Conservation (phyloP, 1,284 basidiomycete species). For the Neolentinus lepideus region DNA sequence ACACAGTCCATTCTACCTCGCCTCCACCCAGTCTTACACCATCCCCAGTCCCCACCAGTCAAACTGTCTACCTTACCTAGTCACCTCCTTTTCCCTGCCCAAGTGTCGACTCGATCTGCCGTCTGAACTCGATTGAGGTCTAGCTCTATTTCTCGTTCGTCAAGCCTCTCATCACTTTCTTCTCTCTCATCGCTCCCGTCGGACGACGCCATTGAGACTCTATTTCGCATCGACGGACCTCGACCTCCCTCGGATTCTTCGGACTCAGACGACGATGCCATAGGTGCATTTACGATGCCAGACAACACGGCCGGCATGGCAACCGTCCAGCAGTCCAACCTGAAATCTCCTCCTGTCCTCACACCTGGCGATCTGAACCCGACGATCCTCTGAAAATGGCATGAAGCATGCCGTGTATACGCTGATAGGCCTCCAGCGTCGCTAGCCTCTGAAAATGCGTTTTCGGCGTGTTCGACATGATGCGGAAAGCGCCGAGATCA, state of each 20-base stretch:
- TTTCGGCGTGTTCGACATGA: too few relatives aligned
- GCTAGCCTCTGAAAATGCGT: too few relatives aligned
- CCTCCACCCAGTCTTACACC: not conserved
- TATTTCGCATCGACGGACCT: not conserved
- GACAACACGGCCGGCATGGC: not conserved
- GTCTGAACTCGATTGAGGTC: not conserved
- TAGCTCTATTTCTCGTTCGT: not conserved
- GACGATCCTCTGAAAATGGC: not conserved
- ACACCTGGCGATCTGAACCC: not conserved
- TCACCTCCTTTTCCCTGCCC: not conserved
- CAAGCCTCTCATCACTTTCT: not conserved
- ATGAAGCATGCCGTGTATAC: not conserved
- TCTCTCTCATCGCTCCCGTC: not conserved
- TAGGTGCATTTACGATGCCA: not conserved
- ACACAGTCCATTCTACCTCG: not conserved
- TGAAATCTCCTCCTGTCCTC: not conserved
- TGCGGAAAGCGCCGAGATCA: too few relatives aligned
- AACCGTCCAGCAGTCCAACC: not conserved
- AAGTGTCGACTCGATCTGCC: not conserved
- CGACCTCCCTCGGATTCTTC: not conserved
- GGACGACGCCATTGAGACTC: not conserved
- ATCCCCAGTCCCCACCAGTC: not conserved
- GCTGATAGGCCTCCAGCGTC: too few relatives aligned
- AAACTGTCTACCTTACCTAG: not conserved
- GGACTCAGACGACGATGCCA: not conserved